Conservation (phyloP, 352 stramenopile genomes). For the Vaucheria bursata region DNA sequence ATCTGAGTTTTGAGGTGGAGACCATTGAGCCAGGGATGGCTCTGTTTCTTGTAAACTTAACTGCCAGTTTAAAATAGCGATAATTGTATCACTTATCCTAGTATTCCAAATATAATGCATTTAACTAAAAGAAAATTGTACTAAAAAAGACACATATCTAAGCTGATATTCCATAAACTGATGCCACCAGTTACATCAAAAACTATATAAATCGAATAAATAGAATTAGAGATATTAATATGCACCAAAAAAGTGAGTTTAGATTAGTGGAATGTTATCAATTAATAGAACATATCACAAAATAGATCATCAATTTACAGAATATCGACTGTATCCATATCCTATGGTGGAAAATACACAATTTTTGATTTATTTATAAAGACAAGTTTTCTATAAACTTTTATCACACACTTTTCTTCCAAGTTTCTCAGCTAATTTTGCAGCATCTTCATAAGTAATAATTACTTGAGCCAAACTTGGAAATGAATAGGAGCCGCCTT, state of each 20-base stretch:
- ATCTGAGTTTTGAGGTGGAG: background rate
- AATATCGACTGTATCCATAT: no score
- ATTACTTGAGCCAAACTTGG: constrained; percentile 24
- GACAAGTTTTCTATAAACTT: background rate
- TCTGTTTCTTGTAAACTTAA: background rate
- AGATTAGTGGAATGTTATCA: no score
- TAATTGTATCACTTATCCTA: constrained; percentile 1
- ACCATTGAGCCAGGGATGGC: background rate
- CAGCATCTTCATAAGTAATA: constrained; percentile 17
- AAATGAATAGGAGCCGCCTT: constrained; percentile 27
- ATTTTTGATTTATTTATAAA: no score
- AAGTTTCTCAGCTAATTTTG: background rate
- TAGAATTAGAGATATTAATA: no score
- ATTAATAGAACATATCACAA: no score
- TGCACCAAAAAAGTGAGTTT: no score
- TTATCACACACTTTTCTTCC: constrained; percentile 4
- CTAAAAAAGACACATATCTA: no score
- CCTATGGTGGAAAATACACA: background rate
- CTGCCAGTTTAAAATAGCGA: no score
- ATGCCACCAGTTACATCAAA: no score
- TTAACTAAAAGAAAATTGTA: constrained; percentile 6
- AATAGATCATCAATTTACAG: no score
- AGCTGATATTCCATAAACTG: no score
- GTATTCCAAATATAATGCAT: background rate
- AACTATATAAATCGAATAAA: no score